phyloP scores from a whole-genome alignment of 192 early-diverging fungal species.

The Pilaira anomala region DNA sequence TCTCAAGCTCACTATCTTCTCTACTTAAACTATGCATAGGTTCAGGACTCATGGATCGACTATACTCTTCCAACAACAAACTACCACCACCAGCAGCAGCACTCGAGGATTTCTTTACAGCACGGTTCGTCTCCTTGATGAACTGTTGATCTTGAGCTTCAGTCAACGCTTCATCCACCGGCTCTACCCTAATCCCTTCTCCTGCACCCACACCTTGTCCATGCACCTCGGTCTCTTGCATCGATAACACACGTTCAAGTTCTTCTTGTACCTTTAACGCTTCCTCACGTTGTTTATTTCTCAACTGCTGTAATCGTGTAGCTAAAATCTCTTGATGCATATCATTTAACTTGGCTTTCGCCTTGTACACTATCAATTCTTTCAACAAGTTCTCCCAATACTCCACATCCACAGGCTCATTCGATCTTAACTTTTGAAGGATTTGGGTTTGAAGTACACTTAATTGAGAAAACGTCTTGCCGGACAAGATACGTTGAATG shows the following conservation, averaged over 20 bases:
- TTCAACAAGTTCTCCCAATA: conserved; percentile 90
- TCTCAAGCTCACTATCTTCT: conserved; percentile 53
- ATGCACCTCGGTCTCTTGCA: conserved; percentile 41
- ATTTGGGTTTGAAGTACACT: conserved; percentile 72
- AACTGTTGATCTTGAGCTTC: conserved; percentile 41
- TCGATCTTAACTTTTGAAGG: conserved; percentile 57
- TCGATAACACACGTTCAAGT: conserved; percentile 48
- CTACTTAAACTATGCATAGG: conserved; percentile 43
- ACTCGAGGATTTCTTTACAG: conserved; percentile 46
- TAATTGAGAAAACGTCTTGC: conserved; percentile 76
- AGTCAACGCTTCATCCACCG: conserved; percentile 47
- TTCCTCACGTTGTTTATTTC: conserved; percentile 52
- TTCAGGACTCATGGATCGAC: conserved; percentile 61
- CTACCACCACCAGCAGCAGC: conserved; percentile 31
- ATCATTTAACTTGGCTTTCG: conserved; percentile 68
- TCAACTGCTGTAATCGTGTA: conserved; percentile 71
- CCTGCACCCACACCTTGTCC: conserved; percentile 35
- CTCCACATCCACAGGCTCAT: conserved; percentile 78
- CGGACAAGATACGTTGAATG: conserved; percentile 63
- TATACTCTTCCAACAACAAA: conserved; percentile 48
- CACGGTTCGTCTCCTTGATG: conserved; percentile 34
- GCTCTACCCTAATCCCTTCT: conserved; percentile 44
- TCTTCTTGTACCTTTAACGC: conserved; percentile 54
- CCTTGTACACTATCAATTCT: conserved; percentile 77
- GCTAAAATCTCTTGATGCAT: conserved; percentile 80